These are phyloP conservation scores for Astragalus glycyphyllos DNA, from an alignment of 306 rosid genomes.

Conservation along the genomic window DNA sequence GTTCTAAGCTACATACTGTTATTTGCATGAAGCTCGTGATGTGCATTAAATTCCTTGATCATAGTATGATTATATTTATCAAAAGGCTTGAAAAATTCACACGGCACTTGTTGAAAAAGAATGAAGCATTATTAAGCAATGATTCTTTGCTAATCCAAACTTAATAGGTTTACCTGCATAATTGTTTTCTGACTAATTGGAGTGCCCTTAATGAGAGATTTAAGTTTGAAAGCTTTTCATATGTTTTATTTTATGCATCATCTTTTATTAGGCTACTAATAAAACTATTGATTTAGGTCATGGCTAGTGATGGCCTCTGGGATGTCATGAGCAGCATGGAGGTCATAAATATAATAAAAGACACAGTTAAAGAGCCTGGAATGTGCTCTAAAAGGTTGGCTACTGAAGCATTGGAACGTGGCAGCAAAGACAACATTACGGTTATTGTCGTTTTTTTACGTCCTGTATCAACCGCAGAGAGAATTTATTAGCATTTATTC, in stretches of 20 bases:
- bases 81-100: background rate
- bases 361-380: slow-evolving; percentile 90
- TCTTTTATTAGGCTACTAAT: background rate
- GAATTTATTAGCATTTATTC: slow-evolving; percentile 64
- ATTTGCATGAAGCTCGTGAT: slow-evolving; percentile 3
- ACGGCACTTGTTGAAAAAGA: background rate
- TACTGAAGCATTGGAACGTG: slow-evolving; percentile 87
- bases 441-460: slow-evolving; percentile 80
- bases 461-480: slow-evolving; percentile 87
- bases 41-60: background rate
- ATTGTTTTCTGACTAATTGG: background rate
- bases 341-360: slow-evolving; percentile 66
- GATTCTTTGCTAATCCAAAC: background rate
- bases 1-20: slow-evolving; percentile 7
- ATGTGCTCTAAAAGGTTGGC: slow-evolving; percentile 97
- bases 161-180: background rate
- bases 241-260: slow-evolving; percentile 11
- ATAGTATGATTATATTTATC: background rate
- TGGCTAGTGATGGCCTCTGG: slow-evolving; percentile 98
- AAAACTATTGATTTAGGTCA: slow-evolving; percentile 57
- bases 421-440: slow-evolving; percentile 89
- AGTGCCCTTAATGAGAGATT: slow-evolving; percentile 17
- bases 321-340: slow-evolving; percentile 79
- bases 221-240: background rate
- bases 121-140: background rate